Percentiles rank a stretch among this genome's conserved stretches.
These are phyloP conservation scores for Domatiomyces globalis DNA, from an alignment of 2,329 filamentous ascomycete species.

Conservation along the genomic window DNA sequence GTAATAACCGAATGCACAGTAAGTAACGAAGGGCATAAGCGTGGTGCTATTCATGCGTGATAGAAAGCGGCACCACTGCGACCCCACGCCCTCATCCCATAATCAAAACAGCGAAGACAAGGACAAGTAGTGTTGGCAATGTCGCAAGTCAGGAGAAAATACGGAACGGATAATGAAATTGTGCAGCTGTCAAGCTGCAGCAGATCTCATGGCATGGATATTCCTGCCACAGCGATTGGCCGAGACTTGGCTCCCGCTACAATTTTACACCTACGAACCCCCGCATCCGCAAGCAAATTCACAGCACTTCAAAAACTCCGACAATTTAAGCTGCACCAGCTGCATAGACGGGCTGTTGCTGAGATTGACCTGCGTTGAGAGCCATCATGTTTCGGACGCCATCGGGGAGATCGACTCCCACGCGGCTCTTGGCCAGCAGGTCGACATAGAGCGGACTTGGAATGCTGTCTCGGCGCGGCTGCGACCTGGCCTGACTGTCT, in stretches of 20 bases:
- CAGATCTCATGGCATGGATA: background rate
- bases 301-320: background rate
- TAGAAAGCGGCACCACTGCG: no score
- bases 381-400: slow-evolving; percentile 32
- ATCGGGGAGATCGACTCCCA: slow-evolving; percentile 65
- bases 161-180: background rate
- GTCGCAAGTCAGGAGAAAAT: background rate
- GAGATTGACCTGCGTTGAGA: slow-evolving; percentile 2
- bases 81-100: no score
- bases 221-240: background rate
- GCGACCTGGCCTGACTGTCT: slow-evolving; percentile 58
- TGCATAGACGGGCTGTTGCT: slow-evolving; percentile 15
- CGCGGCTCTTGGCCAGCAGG: slow-evolving; percentile 82
- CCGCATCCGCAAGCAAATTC: background rate
- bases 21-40: no score
- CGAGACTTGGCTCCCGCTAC: no score
- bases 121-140: background rate
- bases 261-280: no score
- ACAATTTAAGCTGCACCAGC: slow-evolving; percentile 16
- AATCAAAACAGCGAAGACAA: background rate
- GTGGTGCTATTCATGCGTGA: no score
- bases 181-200: background rate
- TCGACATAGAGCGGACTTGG: slow-evolving; percentile 81
- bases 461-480: slow-evolving; percentile 64
- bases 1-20: no score